Evolutionary conservation across 169 alveolate genomes (phyloP).

Genomic region (Besnoitia besnoiti): DNA sequence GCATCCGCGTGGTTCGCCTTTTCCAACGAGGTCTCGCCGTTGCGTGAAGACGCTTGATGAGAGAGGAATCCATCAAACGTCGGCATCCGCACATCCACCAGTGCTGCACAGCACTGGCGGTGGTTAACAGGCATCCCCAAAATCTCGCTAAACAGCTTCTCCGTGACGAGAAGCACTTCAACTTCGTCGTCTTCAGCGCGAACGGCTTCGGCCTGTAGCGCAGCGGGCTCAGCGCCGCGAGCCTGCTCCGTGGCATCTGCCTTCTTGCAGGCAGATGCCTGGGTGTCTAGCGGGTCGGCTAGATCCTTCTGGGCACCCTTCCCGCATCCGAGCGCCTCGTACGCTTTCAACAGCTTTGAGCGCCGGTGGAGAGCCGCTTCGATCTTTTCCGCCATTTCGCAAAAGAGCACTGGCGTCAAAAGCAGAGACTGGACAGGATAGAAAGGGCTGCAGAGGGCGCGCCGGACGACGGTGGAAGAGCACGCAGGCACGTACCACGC

Average conservation of each 20-base stretch:
- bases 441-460: conserved; percentile 17
- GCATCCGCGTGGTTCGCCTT: no score
- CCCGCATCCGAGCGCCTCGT: neutral
- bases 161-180: conserved; percentile 18
- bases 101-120: neutral
- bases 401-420: neutral
- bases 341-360: neutral
- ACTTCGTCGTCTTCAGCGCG: neutral
- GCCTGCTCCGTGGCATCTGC: neutral
- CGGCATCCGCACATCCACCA: conserved; percentile 30
- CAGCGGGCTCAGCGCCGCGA: neutral
- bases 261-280: neutral
- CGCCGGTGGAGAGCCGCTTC: neutral
- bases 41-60: neutral
- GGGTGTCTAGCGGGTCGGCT: neutral
- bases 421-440: conserved; percentile 4
- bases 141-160: conserved; percentile 3
- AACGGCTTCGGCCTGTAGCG: neutral
- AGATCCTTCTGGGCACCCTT: neutral
- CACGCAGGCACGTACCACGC: conserved; percentile 35
- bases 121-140: conserved; percentile 27
- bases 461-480: conserved; percentile 20
- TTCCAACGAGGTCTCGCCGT: neutral
- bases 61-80: neutral
- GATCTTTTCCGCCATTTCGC: neutral